A percentile compares a stretch with the other conserved stretches of the same genome.
Evolutionary conservation across 306 rosid genomes (phyloP).

Genomic region (Pueraria montana): DNA sequence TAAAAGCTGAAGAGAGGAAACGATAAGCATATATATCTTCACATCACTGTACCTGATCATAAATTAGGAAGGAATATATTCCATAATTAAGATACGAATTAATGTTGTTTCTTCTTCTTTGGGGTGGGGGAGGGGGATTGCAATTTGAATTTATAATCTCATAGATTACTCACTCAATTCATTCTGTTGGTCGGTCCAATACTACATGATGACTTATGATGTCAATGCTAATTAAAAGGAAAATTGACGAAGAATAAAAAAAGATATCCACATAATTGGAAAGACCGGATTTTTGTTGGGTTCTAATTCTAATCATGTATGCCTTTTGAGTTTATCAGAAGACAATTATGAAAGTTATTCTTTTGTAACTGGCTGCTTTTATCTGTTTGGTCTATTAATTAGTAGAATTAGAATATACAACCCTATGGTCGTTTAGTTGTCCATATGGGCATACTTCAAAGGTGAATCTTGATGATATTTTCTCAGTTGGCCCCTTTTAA

Average conservation of each 20-base stretch:
- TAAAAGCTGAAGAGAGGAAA: background rate
- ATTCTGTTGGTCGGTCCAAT: background rate
- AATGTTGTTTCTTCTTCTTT: background rate
- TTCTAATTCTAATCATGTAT: conserved; percentile 11
- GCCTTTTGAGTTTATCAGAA: conserved; percentile 37
- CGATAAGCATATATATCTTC: conserved; percentile 8
- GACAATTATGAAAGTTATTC: conserved; percentile 23
- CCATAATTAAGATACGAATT: conserved; percentile 14
- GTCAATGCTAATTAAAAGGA: conserved; percentile 25
- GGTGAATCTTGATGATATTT: conserved; percentile 37
- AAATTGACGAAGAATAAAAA: conserved; percentile 31
- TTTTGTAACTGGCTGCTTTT: conserved; percentile 28
- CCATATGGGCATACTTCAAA: conserved; percentile 6
- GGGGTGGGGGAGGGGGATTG: background rate
- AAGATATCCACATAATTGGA: conserved; percentile 17
- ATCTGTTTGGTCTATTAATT: conserved; percentile 19
- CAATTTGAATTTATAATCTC: background rate
- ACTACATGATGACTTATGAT: background rate
- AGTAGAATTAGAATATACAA: conserved; percentile 32
- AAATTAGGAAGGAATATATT: conserved; percentile 1
- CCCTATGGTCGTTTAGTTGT: background rate
- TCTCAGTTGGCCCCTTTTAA: background rate
- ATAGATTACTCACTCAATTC: background rate
- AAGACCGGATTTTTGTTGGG: conserved; percentile 9
- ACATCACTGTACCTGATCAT: background rate